Conservation (phyloP, 2,329 filamentous ascomycete genomes). For the Talaromyces sp. region DNA sequence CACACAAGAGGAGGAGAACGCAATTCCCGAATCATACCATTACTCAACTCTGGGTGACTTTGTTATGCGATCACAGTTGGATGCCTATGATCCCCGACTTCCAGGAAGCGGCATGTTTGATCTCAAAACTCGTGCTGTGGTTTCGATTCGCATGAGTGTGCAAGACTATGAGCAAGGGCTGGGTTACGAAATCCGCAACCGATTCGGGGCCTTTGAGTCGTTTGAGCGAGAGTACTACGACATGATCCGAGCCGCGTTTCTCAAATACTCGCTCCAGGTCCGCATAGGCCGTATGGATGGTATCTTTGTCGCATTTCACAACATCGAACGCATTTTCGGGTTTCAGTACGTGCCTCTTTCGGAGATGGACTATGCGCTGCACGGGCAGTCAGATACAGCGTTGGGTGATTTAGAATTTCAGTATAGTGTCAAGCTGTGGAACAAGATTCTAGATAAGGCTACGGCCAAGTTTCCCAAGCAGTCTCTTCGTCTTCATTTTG, state of each 20-base stretch:
- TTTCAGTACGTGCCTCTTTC: conserved; percentile 87
- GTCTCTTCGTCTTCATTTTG: conserved; percentile 77
- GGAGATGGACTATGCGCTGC: conserved; percentile 89
- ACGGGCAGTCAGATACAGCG: conserved; percentile 64
- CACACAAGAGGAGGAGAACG: conserved; percentile 63
- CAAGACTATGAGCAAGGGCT: conserved; percentile 67
- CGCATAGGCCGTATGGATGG: conserved; percentile 98
- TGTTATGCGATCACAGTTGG: conserved; percentile 90
- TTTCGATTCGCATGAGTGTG: conserved; percentile 87
- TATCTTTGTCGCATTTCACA: conserved; percentile 96
- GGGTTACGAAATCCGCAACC: conserved; percentile 80
- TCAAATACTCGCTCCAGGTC: conserved; percentile 96
- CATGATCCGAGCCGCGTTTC: conserved; percentile 89
- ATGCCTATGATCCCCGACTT: conserved; percentile 79
- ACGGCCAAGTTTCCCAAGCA: conserved; percentile 69
- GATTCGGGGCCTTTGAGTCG: conserved; percentile 78
- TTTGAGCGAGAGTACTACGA: conserved; percentile 96
- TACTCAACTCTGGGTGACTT: conserved; percentile 85
- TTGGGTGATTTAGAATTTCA: conserved; percentile 85
- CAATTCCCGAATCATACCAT: conserved; percentile 75
- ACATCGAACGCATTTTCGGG: conserved; percentile 90
- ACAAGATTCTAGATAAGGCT: conserved; percentile 73
- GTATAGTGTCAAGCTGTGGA: conserved; percentile 72
- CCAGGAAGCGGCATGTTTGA: conserved; percentile 95
- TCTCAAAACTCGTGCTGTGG: conserved; percentile 87